Evolutionary conservation across 179 eudicot genomes (phyloP), one percentile per base, ranked within the genome.

Genomic region (Beta macrorhiza): DNA sequence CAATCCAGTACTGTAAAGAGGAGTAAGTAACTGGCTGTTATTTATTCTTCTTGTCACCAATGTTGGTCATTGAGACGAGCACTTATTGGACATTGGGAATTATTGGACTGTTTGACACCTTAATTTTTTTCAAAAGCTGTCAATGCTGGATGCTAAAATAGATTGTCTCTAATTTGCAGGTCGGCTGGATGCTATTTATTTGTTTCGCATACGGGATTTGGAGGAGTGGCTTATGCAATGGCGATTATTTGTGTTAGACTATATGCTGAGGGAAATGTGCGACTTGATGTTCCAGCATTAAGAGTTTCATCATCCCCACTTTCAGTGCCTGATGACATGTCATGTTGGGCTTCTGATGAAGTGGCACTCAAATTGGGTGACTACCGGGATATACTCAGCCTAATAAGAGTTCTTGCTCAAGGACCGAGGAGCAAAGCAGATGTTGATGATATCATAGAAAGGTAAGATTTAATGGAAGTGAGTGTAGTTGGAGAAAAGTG

Each of bases 151-250:
- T 80, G 56, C 80, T 72, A 51, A 57, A 78, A 72, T 80, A 49
- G 82, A 67, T 73, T 62, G 75, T 61, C 67, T 45, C 72, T 72
- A 65, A 62, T 83, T 75, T 85, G 82, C 97, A 94, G 98, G 87
- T 89, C 90, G 65, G 94, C 97, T 81, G 93, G 91, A 75, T 90
- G 91, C 80, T 94, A 93, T 88, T 92, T 94, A 77, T 94, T 90
- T 79, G 93, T 94, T 85, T 93, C 98, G 68, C 98, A 94, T 85
- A 94, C 97, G 56, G 98, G 98, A 84, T 91, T 94, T 83, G 98
- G 98, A 81, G 98, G 98, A 77, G 94, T 93, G 87, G 88, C 97
- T 22, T 93, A 94, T 90, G 97, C 97, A 64, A 94, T 94, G 98
- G 91, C 94, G 79, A 91, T 95, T 79, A 82, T 91, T 51, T 94